These are phyloP conservation scores for Pseudoneurospora amorphoporcata DNA, from an alignment of 495 filamentous ascomycete species.

Conservation along the genomic window DNA sequence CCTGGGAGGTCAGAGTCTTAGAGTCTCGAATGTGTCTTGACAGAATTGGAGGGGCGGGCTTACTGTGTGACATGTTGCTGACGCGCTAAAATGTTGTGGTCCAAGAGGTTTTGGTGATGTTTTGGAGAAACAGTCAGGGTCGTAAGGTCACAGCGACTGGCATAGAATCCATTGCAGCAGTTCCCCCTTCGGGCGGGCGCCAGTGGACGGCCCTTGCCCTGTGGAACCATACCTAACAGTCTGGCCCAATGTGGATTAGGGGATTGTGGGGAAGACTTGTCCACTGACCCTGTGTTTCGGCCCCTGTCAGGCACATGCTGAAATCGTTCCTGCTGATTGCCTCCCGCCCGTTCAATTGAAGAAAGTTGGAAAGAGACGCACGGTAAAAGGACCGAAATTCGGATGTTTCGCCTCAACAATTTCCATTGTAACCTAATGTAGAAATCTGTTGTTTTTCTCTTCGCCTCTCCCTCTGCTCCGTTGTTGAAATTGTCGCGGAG, in stretches of 20 bases:
- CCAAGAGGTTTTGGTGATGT: neutral
- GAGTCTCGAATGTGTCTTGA: neutral
- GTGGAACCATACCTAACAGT: neutral
- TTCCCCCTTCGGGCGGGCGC: neutral
- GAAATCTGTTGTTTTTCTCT: neutral
- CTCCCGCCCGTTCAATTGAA: neutral
- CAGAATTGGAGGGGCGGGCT: conserved; percentile 4
- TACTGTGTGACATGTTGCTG: conserved; percentile 46
- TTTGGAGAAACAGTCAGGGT: neutral
- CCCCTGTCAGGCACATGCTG: neutral
- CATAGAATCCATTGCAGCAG: neutral
- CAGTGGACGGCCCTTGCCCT: neutral
- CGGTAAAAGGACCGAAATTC: neutral
- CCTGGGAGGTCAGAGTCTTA: conserved; percentile 33
- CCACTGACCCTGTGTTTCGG: neutral
- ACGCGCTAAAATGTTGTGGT: neutral
- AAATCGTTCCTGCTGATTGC: neutral
- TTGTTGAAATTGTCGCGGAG: neutral
- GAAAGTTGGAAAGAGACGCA: neutral
- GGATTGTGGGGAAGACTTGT: neutral
- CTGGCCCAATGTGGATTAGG: neutral
- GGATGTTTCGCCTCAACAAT: neutral
- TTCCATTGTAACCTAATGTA: neutral
- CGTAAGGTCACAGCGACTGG: too few relatives aligned
- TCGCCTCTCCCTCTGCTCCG: neutral